These are phyloP conservation scores for Corymbia maculata DNA, from an alignment of 345 rosid genomes.

Conservation along the genomic window DNA sequence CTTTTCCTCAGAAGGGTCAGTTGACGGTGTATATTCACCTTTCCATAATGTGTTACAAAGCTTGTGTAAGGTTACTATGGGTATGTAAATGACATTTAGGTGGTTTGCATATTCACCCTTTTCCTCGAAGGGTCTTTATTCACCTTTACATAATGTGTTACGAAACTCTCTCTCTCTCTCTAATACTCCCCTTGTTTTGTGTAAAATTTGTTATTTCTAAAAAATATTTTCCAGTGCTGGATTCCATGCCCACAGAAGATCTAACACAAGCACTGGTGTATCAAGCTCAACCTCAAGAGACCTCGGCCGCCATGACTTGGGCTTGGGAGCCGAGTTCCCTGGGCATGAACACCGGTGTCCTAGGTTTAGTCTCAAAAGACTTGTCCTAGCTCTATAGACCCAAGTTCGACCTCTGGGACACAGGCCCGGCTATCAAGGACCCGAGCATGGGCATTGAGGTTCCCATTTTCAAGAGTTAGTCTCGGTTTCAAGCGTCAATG, in stretches of 20 bases:
- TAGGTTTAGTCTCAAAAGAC: neutral
- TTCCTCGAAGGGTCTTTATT: neutral
- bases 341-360: accelerated
- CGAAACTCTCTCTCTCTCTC: too few species aligned
- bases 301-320: neutral
- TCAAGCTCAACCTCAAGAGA: accelerated
- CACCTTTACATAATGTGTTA: too few species aligned
- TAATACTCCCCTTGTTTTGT: too few species aligned
- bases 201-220: too few species aligned
- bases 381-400: neutral
- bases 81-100: neutral
- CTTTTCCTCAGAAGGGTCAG: neutral
- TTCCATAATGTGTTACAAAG: too few species aligned
- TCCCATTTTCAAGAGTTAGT: neutral
- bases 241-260: neutral
- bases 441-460: accelerated
- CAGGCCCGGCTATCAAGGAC: neutral
- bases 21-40: neutral
- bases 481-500: accelerated
- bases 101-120: neutral
- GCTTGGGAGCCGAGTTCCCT: accelerated
- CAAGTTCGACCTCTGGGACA: neutral
- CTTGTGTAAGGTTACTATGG: neutral
- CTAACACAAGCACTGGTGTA: accelerated
- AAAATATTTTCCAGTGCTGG: too few species aligned